Percentiles rank a stretch among this genome's conserved stretches.
Conservation (phyloP, 164 flowering plant species). For the Kalanchoe fedtschenkoi region DNA sequence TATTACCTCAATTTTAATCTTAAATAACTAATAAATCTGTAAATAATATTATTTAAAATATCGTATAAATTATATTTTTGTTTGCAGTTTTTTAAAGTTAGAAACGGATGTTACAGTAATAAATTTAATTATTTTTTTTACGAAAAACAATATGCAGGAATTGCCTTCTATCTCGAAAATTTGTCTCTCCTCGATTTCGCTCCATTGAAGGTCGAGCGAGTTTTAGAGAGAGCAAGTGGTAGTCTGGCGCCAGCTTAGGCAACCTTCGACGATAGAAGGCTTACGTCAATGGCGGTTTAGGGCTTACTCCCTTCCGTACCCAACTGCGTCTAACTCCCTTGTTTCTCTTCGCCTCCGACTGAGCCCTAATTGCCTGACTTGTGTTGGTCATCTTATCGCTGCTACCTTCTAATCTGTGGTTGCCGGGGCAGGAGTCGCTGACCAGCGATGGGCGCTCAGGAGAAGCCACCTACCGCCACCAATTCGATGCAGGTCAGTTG, state of each 20-base stretch:
- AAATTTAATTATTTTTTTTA: too few relatives aligned
- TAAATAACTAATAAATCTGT: too few relatives aligned
- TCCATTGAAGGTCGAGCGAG: too few relatives aligned
- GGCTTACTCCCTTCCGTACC: neutral
- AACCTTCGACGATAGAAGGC: neutral
- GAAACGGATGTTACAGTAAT: too few relatives aligned
- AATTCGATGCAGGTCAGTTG: slow-evolving; percentile 35
- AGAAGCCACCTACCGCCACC: slow-evolving; percentile 20
- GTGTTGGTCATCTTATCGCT: neutral
- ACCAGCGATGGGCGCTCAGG: slow-evolving; percentile 28
- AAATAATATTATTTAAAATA: too few relatives aligned
- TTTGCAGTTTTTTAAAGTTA: too few relatives aligned
- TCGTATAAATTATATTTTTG: too few relatives aligned
- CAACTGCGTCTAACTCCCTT: neutral
- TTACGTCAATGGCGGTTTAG: neutral
- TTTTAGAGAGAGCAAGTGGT: too few relatives aligned
- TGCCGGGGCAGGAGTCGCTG: neutral
- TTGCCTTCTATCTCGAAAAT: too few relatives aligned
- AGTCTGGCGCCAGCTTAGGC: slow-evolving; percentile 1
- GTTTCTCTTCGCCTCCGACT: neutral
- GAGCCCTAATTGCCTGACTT: neutral
- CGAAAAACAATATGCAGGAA: too few relatives aligned
- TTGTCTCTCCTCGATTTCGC: too few relatives aligned
- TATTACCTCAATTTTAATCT: too few relatives aligned
- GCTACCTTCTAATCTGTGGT: neutral